Conservation (phyloP, 495 filamentous ascomycete genomes). For the Hapsidospora chrysogenum region DNA sequence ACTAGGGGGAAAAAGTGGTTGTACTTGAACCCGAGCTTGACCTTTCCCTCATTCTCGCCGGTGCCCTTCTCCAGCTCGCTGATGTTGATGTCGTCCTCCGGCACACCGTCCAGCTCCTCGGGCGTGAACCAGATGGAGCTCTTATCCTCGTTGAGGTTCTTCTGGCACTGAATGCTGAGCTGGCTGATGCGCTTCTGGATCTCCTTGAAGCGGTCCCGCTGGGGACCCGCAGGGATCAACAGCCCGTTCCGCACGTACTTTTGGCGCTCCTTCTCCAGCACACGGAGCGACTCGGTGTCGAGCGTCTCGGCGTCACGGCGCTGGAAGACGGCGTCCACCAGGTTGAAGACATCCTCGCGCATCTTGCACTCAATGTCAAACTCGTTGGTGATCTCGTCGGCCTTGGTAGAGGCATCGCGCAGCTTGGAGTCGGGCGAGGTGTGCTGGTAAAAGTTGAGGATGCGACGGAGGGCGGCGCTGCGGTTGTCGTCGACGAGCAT, state of each 20-base stretch:
- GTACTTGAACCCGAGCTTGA: slow-evolving; percentile 44
- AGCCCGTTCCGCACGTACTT: slow-evolving; percentile 40
- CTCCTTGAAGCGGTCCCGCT: slow-evolving; percentile 45
- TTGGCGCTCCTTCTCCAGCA: slow-evolving; percentile 42
- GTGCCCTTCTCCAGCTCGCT: slow-evolving; percentile 49
- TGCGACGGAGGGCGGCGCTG: slow-evolving; percentile 38
- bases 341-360: slow-evolving; percentile 43
- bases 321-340: slow-evolving; percentile 36
- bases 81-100: slow-evolving; percentile 28
- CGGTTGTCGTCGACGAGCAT: slow-evolving; percentile 53
- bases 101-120: slow-evolving; percentile 42
- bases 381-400: slow-evolving; percentile 42
- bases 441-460: slow-evolving; percentile 66
- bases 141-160: slow-evolving; percentile 45
- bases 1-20: slow-evolving; percentile 43
- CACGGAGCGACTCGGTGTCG: slow-evolving; percentile 30
- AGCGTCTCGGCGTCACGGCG: slow-evolving; percentile 17
- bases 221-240: slow-evolving; percentile 30
- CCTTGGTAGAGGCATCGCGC: slow-evolving; percentile 43
- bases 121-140: slow-evolving; percentile 41
- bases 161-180: slow-evolving; percentile 39
- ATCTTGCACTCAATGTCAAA: slow-evolving; percentile 41
- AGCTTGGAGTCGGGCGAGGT: slow-evolving; percentile 53
- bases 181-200: slow-evolving; percentile 45
- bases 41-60: slow-evolving; percentile 45